A percentile compares a stretch with the other conserved stretches of the same genome.
Conservation (phyloP, 495 filamentous ascomycete genomes). For the Cercophora scortea region DNA sequence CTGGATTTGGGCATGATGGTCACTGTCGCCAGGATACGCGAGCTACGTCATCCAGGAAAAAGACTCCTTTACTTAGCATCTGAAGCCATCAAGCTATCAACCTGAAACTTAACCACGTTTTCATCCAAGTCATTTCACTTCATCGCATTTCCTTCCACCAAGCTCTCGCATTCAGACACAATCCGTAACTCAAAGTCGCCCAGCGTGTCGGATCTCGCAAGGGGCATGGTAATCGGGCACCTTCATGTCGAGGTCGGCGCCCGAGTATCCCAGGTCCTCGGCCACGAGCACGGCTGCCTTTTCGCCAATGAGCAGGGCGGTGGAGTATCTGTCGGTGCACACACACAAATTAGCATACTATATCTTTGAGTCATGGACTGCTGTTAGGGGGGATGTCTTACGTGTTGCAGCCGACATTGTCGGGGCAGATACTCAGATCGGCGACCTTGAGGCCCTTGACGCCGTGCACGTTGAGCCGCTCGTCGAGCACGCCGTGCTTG, state of each 20-base stretch:
- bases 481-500: constrained; percentile 73
- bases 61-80: too few relatives aligned
- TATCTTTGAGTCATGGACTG: neutral
- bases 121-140: too few relatives aligned
- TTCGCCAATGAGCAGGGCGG: constrained; percentile 76
- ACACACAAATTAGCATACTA: too few relatives aligned
- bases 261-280: constrained; percentile 70
- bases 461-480: constrained; percentile 72
- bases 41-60: too few relatives aligned
- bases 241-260: constrained; percentile 67
- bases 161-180: too few relatives aligned
- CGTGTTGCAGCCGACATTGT: constrained; percentile 78
- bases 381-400: constrained; percentile 27
- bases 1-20: too few relatives aligned
- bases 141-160: too few relatives aligned
- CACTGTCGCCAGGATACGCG: too few relatives aligned
- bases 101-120: too few relatives aligned
- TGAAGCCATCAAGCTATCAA: too few relatives aligned
- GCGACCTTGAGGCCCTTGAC: constrained; percentile 76
- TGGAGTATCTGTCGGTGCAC: constrained; percentile 50
- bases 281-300: constrained; percentile 66
- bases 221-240: constrained; percentile 56
- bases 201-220: constrained; percentile 34
- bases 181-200: constrained; percentile 15
- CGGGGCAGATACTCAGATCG: constrained; percentile 72